Evolutionary conservation across 164 flowering plant species (phyloP).

Genomic region (Macadamia tetraphylla): DNA sequence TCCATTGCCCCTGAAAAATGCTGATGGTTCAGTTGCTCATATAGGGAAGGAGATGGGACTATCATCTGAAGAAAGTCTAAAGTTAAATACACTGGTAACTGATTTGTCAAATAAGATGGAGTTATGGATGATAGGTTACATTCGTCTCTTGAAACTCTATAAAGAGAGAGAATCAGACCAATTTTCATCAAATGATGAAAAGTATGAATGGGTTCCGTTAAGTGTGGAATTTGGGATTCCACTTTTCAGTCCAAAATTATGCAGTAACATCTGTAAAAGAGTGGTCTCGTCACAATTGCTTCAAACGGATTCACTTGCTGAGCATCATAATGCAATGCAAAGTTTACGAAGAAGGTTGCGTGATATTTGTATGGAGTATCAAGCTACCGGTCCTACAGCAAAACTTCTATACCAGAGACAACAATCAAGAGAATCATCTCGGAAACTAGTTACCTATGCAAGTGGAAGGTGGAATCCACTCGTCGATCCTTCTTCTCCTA

Average conservation of each 20-base stretch:
- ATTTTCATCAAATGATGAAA: slow-evolving; percentile 50
- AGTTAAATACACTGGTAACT: slow-evolving; percentile 44
- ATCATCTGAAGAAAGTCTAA: slow-evolving; percentile 40
- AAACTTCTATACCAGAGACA: slow-evolving; percentile 80
- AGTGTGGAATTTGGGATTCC: slow-evolving; percentile 94
- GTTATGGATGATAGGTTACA: slow-evolving; percentile 74
- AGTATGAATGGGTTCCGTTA: slow-evolving; percentile 91
- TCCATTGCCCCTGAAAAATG: slow-evolving; percentile 83
- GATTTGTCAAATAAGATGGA: slow-evolving; percentile 58
- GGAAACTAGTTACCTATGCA: slow-evolving; percentile 72
- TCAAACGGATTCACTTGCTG: slow-evolving; percentile 61
- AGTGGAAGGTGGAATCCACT: slow-evolving; percentile 97
- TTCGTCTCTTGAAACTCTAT: slow-evolving; percentile 72
- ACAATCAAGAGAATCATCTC: slow-evolving; percentile 46
- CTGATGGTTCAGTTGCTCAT: slow-evolving; percentile 69
- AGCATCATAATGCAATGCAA: slow-evolving; percentile 86
- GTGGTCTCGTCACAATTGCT: slow-evolving; percentile 75
- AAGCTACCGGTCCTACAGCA: slow-evolving; percentile 83
- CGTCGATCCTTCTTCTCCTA: slow-evolving; percentile 87
- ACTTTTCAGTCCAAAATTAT: slow-evolving; percentile 86
- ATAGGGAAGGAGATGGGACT: slow-evolving; percentile 74
- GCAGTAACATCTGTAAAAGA: slow-evolving; percentile 71
- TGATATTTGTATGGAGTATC: slow-evolving; percentile 81
- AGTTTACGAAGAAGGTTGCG: slow-evolving; percentile 61
- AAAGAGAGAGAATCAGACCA: slow-evolving; percentile 58